Conservation (phyloP, 2,329 filamentous ascomycete genomes). For the Aureobasidium sp. region DNA sequence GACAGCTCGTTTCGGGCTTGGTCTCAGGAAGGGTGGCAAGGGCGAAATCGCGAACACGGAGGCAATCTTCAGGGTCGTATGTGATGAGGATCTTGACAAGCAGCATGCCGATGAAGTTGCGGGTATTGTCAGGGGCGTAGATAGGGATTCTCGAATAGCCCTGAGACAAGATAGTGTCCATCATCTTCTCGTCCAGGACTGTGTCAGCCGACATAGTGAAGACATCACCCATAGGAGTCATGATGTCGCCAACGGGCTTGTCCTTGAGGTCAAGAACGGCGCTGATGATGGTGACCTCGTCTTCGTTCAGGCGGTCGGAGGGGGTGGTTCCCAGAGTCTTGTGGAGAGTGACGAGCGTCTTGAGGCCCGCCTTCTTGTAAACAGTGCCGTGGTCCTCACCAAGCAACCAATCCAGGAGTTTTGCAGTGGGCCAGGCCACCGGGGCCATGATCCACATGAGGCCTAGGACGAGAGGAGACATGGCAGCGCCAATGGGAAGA, state of each 20-base stretch:
- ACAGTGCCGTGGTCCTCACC: conserved; percentile 93
- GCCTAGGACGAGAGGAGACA: conserved; percentile 75
- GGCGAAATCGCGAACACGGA: conserved; percentile 80
- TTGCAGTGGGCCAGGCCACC: conserved; percentile 88
- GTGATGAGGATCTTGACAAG: conserved; percentile 98
- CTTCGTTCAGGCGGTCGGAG: conserved; percentile 81
- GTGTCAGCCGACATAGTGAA: conserved; percentile 96
- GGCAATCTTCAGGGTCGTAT: conserved; percentile 90
- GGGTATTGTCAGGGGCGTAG: conserved; percentile 71
- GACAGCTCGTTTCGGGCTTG: conserved; percentile 85
- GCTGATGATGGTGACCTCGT: conserved; percentile 98
- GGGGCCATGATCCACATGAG: conserved; percentile 92
- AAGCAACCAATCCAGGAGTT: conserved; percentile 85
- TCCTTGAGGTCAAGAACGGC: conserved; percentile 94
- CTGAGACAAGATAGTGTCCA: conserved; percentile 86
- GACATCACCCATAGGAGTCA: conserved; percentile 98
- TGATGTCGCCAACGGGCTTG: conserved; percentile 88
- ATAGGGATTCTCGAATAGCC: conserved; percentile 97
- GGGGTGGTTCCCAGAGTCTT: conserved; percentile 80
- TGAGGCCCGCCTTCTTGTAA: conserved; percentile 96
- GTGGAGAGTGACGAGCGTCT: conserved; percentile 91
- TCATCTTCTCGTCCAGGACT: conserved; percentile 83
- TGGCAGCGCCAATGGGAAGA: conserved; percentile 86
- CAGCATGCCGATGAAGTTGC: conserved; percentile 95
- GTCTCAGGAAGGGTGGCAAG: conserved; percentile 93